Base-by-base conservation (phyloP, 768 basidiomycete genomes). In the Pleurotus pulmonarius region DNA sequence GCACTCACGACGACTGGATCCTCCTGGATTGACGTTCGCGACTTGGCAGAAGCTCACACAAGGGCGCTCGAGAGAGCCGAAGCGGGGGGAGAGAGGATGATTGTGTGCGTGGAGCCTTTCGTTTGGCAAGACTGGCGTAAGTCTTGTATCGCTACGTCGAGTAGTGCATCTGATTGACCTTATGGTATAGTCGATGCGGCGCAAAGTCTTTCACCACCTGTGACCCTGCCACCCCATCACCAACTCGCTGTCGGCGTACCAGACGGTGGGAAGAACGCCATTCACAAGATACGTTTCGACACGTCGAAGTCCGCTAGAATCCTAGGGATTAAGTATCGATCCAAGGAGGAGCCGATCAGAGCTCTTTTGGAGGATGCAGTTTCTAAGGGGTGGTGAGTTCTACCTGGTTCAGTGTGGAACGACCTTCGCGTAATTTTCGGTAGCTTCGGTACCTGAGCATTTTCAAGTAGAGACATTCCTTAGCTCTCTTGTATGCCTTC, bases 81-180 rank as follows among this genome's bases (percentile, higher is more conserved):
- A 9, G 83, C 83, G 0, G 73, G 73, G 5, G 78, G 78, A 2
- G 69, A 83, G 51, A 70, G 83, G 37, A 75, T 83, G 64, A 72
- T 84, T 29, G 45, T 61, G 12, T 39, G 51, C 18, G 37, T 37
- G 16, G 57, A 58, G 1, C 54, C 61, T 0, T 67, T 49, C 41
- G 56, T 64, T 13, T 69, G 68, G 68, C 65, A 69, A 47, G 66
- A 69, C 25, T 69, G 67, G 67, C 46, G 67, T 66, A 59, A 58
- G 67, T 57, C 15, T n/a, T n/a, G n/a, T n/a, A n/a, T n/a, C n/a
- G n/a, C n/a, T n/a, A n/a, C n/a, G n/a, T n/a, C n/a, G n/a, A n/a
- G n/a, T n/a, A n/a, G 11, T 34, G 29, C 0, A 11, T 34, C 29
- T 34, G 29, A 34, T 29, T 8, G 29, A 29, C 2, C 29, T 29